phyloP scores from a whole-genome alignment of 331 rosid genomes.

The Ulmus americana region DNA sequence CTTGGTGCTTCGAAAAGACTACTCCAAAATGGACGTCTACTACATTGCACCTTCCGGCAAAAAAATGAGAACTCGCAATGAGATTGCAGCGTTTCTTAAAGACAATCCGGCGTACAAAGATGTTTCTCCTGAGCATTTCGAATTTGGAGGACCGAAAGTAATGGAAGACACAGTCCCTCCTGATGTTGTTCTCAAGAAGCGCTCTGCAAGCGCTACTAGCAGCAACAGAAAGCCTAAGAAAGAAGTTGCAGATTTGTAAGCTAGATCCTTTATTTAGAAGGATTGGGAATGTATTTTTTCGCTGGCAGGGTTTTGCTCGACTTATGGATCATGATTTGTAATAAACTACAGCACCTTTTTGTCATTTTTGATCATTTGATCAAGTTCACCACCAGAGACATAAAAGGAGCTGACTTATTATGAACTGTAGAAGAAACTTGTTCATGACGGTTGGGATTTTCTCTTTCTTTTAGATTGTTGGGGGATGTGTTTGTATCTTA shows the following conservation, averaged over 20 bases:
- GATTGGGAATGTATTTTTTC: background rate
- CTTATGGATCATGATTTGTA: background rate
- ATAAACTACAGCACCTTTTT: too few relatives aligned
- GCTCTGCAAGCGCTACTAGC: background rate
- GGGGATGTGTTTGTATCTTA: too few relatives aligned
- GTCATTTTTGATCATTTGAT: too few relatives aligned
- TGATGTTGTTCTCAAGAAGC: background rate
- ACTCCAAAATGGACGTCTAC: conserved; percentile 72
- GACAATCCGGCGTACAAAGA: conserved; percentile 37
- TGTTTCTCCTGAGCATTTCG: conserved; percentile 39
- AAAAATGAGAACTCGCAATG: conserved; percentile 59
- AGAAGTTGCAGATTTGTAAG: background rate
- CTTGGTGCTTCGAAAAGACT: conserved; percentile 64
- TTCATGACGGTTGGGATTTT: too few relatives aligned
- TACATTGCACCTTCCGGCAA: conserved; percentile 64
- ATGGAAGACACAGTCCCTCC: conserved; percentile 79
- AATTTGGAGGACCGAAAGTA: conserved; percentile 60
- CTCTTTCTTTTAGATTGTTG: too few relatives aligned
- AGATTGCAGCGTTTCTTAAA: conserved; percentile 46
- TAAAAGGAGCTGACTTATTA: too few relatives aligned
- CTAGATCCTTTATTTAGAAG: background rate
- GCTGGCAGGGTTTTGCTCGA: background rate
- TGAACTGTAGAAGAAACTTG: too few relatives aligned
- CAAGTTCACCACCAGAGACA: too few relatives aligned
- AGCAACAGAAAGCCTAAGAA: conserved; percentile 1